These are phyloP conservation scores for Metschnikowia lunata DNA, from an alignment of 805 yeast genomes.

Conservation along the genomic window DNA sequence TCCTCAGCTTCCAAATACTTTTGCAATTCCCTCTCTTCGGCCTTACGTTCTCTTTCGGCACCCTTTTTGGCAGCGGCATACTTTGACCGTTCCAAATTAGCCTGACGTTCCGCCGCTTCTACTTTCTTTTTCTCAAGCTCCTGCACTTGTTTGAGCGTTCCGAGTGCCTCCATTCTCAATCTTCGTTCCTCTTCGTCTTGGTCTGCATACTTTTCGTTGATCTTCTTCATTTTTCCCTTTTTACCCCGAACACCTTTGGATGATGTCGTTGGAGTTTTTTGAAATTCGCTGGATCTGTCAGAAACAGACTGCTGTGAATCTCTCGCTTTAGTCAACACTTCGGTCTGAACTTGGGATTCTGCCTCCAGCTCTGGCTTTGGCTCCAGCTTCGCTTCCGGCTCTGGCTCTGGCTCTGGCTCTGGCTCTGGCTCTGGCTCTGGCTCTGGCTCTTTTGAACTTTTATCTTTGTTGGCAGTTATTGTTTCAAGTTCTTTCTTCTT, in stretches of 20 bases:
- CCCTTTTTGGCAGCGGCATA: constrained; percentile 32
- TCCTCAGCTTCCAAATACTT: constrained; percentile 33
- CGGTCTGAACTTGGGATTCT: neutral
- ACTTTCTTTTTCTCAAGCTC: constrained; percentile 17
- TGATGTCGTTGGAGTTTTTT: constrained; percentile 13
- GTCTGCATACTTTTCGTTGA: constrained; percentile 76
- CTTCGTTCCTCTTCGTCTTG: constrained; percentile 88
- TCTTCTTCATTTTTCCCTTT: constrained; percentile 77
- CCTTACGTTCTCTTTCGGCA: constrained; percentile 39
- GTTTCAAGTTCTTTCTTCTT: constrained; percentile 36
- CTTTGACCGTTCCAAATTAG: constrained; percentile 23
- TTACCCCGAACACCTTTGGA: constrained; percentile 65
- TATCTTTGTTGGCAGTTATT: constrained; percentile 4
- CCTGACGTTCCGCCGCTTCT: constrained; percentile 16
- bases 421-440: neutral
- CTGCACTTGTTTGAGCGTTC: constrained; percentile 65
- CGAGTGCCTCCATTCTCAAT: constrained; percentile 74
- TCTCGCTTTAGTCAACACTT: neutral
- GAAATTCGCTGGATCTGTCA: neutral
- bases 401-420: neutral
- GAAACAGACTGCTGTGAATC: neutral
- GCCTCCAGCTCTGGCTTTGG: neutral
- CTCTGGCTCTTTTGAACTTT: neutral
- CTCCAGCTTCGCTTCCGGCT: neutral
- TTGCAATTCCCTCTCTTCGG: constrained; percentile 43